These are phyloP conservation scores for Mayamaea pseudoterrestris DNA, from an alignment of 108 stramenopile species.

Conservation along the genomic window DNA sequence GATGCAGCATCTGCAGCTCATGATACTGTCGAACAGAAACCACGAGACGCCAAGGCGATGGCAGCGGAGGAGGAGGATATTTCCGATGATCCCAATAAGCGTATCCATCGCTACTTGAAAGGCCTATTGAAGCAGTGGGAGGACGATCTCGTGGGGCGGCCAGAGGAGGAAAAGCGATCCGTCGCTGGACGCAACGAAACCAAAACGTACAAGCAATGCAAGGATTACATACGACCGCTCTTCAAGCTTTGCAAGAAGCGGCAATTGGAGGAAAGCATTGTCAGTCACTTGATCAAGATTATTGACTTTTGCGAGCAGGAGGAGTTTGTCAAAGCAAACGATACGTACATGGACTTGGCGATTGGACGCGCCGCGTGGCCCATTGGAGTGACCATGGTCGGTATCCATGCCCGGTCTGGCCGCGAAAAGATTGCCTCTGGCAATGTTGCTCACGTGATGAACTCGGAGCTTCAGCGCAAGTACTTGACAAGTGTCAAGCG, in stretches of 20 bases:
- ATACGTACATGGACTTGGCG: slow-evolving; percentile 87
- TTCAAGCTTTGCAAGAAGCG: slow-evolving; percentile 58
- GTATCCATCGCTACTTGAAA: slow-evolving; percentile 76
- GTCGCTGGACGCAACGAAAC: slow-evolving; percentile 78
- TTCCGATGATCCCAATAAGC: slow-evolving; percentile 43
- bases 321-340: slow-evolving; percentile 91
- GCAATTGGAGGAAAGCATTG: slow-evolving; percentile 43
- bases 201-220: slow-evolving; percentile 89
- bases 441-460: slow-evolving; percentile 97
- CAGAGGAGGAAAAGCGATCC: slow-evolving; percentile 41
- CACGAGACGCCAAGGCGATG: slow-evolving; percentile 2
- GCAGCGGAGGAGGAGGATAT: slow-evolving; percentile 1
- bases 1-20: slow-evolving; percentile 4
- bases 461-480: slow-evolving; percentile 87
- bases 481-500: slow-evolving; percentile 94
- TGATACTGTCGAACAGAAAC: too few species aligned
- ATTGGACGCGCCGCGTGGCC: slow-evolving; percentile 98
- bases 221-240: slow-evolving; percentile 91
- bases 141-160: slow-evolving; percentile 51
- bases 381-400: slow-evolving; percentile 98
- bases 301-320: slow-evolving; percentile 75
- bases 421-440: slow-evolving; percentile 86
- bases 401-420: slow-evolving; percentile 93
- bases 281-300: slow-evolving; percentile 66
- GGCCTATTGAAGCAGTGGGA: slow-evolving; percentile 83